Base-by-base conservation (phyloP, 129 eudicot species). In the Flaveria brownii region DNA sequence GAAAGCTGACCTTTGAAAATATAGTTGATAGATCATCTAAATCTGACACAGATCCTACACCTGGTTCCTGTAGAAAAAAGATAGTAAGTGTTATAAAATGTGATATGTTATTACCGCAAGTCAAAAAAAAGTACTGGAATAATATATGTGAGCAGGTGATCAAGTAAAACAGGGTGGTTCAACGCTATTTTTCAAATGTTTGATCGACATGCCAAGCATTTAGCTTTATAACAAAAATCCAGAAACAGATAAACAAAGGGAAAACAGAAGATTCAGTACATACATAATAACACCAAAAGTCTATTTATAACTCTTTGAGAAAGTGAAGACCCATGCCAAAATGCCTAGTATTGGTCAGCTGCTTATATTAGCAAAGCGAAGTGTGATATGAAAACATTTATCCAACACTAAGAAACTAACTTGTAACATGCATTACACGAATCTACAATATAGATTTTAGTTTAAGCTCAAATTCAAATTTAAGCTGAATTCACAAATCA, bases 11-110 rank as follows among this genome's bases (percentile, higher is more conserved):
- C 98, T 94, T 94, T 1, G 93, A 80, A 85, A 88, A 94, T 66
- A 93, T 90, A 60, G 93, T 91, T 45, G 97, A 90, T 73, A 94
- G 91, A 78, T 91, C 98, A 82, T 91, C 97, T 54, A 86, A 73
- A 11, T 94, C 98, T n/a, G 96, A 88, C 78, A 87, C 77, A 71
- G 97, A 89, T 78, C 98, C 91, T 66, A 85, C 64, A 69, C 86
- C 91, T 23, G 86, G 80, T 62, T 86, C 98, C 96, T 91, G 90
- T 42, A 16, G 57, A 68, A 61, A 75, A 63, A 76, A 41, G 14
- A 75, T 16, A 1, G 5, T 30, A 71, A 6, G 41, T 47, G 36
- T 28, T 13, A 81, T 77, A 55, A 17, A 22, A 51, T 71, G 41
- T 14, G 39, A 49, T 13, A 36, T 2, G 1, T 42, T 49, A 49